Base-by-base conservation (phyloP, 208 protist species). In the Leishmania turanica region DNA sequence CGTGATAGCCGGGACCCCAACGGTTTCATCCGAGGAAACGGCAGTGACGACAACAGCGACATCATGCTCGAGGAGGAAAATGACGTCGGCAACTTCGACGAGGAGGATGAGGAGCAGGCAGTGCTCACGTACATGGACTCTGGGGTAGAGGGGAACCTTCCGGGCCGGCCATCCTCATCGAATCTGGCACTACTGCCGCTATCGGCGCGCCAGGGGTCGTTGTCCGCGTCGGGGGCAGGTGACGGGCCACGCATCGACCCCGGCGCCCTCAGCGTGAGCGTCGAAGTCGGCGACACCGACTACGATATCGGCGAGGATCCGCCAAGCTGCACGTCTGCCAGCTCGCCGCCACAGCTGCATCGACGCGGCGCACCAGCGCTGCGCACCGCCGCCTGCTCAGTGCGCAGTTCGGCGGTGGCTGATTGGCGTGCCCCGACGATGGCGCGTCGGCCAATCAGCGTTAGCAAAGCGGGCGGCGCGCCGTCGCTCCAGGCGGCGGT, bases 41-140 rank as follows among this genome's bases (percentile, higher is more conserved):
- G 19, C 53, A 69, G 58, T 62, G 58, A 62, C 7, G 64, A 51
- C 75, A 64, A 34, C 37, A 79, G 54, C 62, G 62, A 56, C 74
- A n/a, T 11, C 7, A 51, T 56, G 31, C 66, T 78, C 40, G 69
- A 74, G 2, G 40, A 56, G 27, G 81, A 82, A 58, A 76, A 69
- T 6, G 60, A 80, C 49, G 58, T 19, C 9, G 47, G 56, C 15
- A 75, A 60, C 53, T 91, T 88, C 72, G 88, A 93, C 76, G 90
- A 91, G 68, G 86, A 90, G 77, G 85, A 90, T 53, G 90, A 95
- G 81, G 91, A 90, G 72, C 79, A 92, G 85, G 89, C 87, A 31
- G 87, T 92, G 79, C 87, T 92, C 69, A 85, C 68, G 0, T 93
- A 93, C 82, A 92, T 92, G 84, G 82, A 78, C 68, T 79, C 72